Evolutionary conservation across 805 yeast genomes (phyloP).

Genomic region (Jamesozyma rosinii): DNA sequence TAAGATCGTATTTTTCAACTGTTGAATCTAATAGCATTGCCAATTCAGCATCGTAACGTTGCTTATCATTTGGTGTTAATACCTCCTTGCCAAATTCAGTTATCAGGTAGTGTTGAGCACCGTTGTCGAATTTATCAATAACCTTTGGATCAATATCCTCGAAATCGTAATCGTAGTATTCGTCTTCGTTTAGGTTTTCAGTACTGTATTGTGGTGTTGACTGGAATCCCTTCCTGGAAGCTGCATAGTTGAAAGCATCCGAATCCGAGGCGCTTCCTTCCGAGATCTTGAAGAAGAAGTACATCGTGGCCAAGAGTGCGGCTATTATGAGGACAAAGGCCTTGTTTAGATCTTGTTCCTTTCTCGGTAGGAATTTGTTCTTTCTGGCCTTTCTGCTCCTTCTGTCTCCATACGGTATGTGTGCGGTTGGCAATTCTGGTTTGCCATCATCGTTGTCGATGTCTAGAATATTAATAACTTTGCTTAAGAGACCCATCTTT

Average conservation of each 20-base stretch:
- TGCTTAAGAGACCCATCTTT: background rate
- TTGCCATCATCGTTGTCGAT: background rate
- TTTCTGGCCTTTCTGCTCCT: background rate
- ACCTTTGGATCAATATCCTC: constrained; percentile 28
- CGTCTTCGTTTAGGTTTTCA: constrained; percentile 19
- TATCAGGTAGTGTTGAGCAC: constrained; percentile 32
- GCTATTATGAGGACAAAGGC: background rate
- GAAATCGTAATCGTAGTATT: constrained; percentile 30
- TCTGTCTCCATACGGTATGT: background rate
- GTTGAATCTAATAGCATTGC: constrained; percentile 37
- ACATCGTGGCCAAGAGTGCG: background rate
- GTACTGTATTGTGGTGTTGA: constrained; percentile 8
- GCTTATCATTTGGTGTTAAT: constrained; percentile 24
- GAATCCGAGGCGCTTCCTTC: background rate
- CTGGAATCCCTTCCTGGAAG: background rate
- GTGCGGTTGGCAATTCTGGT: constrained; percentile 1
- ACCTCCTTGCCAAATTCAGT: constrained; percentile 29
- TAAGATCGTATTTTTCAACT: constrained; percentile 55
- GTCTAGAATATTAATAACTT: background rate
- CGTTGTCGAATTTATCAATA: constrained; percentile 32
- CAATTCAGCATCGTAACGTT: constrained; percentile 25
- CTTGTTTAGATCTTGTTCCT: background rate
- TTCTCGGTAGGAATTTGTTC: background rate
- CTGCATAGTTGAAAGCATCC: background rate
- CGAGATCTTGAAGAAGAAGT: background rate